These are phyloP conservation scores for Ceratocystis colombiana DNA, from an alignment of 2,329 filamentous ascomycete genomes.

Conservation along the genomic window DNA sequence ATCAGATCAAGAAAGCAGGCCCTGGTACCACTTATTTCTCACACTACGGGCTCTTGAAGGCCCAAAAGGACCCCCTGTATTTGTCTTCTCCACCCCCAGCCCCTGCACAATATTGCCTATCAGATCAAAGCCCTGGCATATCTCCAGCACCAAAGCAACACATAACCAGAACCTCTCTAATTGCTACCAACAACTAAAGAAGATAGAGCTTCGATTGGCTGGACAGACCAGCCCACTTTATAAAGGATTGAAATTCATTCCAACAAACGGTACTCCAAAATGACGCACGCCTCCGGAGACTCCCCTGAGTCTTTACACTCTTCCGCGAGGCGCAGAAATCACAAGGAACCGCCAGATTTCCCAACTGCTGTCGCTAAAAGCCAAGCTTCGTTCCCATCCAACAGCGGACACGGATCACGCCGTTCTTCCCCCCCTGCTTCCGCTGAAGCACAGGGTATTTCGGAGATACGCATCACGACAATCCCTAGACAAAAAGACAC, in stretches of 20 bases:
- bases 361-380: background rate
- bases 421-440: background rate
- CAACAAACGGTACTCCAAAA: background rate
- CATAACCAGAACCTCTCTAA: background rate
- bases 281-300: background rate
- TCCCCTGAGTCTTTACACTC: background rate
- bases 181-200: background rate
- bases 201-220: background rate
- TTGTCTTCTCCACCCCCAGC: background rate
- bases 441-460: background rate
- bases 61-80: background rate
- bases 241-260: too few species aligned
- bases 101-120: conserved; percentile 11
- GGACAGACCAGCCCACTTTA: background rate
- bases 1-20: too few species aligned
- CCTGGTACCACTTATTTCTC: too few species aligned
- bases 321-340: background rate
- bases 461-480: background rate
- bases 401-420: background rate
- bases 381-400: background rate
- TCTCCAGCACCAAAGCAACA: conserved; percentile 11
- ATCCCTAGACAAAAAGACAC: background rate
- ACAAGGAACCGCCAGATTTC: background rate
- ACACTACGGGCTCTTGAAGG: background rate
- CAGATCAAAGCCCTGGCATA: conserved; percentile 16